phyloP scores from a whole-genome alignment of 2,329 filamentous ascomycete species.

The Hyphodiscus sp. region DNA sequence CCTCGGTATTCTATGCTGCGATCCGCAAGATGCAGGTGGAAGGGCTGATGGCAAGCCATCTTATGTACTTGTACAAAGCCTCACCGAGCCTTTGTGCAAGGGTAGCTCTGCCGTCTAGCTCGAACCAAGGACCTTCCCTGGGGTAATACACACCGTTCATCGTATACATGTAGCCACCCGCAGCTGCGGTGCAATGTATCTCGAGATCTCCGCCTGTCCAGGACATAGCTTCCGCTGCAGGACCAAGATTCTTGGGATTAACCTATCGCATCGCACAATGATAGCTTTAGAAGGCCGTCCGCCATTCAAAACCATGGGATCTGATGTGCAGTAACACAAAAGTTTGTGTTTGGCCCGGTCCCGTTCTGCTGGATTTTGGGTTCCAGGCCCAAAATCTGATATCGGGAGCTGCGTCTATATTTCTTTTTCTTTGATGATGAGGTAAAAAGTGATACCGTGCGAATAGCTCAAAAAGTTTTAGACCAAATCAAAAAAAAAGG shows the following conservation, averaged over 20 bases:
- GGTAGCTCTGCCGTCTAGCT: conserved; percentile 17
- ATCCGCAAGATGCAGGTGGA: conserved; percentile 19
- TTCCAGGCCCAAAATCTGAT: background rate
- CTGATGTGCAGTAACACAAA: background rate
- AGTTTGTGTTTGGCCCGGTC: conserved; percentile 1
- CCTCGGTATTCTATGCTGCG: conserved; percentile 4
- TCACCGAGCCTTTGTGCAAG: conserved; percentile 3
- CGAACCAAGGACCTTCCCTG: conserved; percentile 23
- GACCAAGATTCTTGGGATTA: conserved; percentile 12
- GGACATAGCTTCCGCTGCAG: conserved; percentile 12
- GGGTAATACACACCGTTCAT: conserved; percentile 12
- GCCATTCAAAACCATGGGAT: background rate
- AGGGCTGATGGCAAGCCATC: conserved; percentile 21
- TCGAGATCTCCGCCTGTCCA: conserved; percentile 18
- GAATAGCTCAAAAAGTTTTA: background rate
- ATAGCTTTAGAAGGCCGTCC: background rate
- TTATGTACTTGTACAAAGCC: conserved; percentile 6
- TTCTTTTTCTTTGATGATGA: background rate
- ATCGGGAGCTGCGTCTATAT: background rate
- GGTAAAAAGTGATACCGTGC: background rate
- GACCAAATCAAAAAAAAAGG: too few relatives aligned
- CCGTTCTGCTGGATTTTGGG: background rate
- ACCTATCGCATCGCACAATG: conserved; percentile 16
- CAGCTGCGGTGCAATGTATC: conserved; percentile 20
- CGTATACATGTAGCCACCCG: conserved; percentile 26